Conservation (phyloP, 202 grass and related monocot species). For the Carex sylvatica region DNA sequence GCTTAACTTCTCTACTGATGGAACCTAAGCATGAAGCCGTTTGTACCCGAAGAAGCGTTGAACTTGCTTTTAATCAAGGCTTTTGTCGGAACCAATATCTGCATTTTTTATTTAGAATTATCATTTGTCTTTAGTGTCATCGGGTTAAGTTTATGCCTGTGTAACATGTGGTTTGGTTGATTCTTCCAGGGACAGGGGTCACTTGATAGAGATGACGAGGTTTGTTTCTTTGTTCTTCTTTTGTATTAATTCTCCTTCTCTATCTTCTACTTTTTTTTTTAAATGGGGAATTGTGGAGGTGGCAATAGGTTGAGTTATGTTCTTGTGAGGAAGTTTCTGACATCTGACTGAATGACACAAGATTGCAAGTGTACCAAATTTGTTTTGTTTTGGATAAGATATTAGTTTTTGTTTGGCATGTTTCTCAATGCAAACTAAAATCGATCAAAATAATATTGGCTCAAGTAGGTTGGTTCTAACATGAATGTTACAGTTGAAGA, state of each 20-base stretch:
- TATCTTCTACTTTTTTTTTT: slow-evolving; percentile 27
- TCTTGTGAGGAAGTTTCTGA: neutral
- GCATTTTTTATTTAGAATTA: no score
- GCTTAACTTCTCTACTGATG: no score
- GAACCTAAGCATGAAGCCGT: no score
- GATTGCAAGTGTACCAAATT: neutral
- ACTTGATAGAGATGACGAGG: slow-evolving; percentile 96
- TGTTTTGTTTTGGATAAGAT: neutral
- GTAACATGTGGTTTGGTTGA: slow-evolving; percentile 24
- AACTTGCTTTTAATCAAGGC: no score
- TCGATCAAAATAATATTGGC: neutral
- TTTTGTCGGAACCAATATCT: no score
- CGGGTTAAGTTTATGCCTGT: neutral
- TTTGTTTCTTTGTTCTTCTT: slow-evolving; percentile 30
- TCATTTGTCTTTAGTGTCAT: neutral
- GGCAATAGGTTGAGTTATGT: neutral
- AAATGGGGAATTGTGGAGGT: neutral
- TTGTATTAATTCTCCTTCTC: slow-evolving; percentile 13
- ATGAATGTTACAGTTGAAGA: neutral
- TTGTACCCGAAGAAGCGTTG: no score
- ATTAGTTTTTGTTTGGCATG: slow-evolving; percentile 10
- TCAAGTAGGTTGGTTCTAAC: neutral
- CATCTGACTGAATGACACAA: neutral
- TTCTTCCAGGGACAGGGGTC: slow-evolving; percentile 70
- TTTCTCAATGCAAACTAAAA: neutral